Percentiles rank a stretch among this genome's conserved stretches.
Evolutionary conservation across 2,329 filamentous ascomycete species (phyloP).

Genomic region (Cordyceps tenuipes): DNA sequence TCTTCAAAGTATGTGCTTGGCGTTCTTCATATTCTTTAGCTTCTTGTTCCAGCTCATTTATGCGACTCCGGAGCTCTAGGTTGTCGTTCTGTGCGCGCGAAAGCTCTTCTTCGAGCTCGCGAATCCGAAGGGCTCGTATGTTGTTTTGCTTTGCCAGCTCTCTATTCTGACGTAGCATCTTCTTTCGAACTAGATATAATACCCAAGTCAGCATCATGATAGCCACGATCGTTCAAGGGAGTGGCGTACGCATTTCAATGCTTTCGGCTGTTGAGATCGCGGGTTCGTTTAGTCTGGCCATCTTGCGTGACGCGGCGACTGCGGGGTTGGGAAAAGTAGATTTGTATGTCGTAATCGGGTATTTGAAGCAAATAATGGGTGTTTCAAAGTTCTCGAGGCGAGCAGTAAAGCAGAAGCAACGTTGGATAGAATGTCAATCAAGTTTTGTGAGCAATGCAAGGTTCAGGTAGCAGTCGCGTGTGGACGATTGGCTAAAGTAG

Average conservation of each 20-base stretch:
- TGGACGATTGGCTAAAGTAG: slow-evolving; percentile 7
- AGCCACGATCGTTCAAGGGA: background rate
- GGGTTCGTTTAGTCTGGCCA: slow-evolving; percentile 77
- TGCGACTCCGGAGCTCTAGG: slow-evolving; percentile 60
- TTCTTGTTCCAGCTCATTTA: slow-evolving; percentile 61
- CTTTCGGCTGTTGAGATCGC: slow-evolving; percentile 54
- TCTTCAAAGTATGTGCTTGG: slow-evolving; percentile 56
- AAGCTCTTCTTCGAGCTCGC: slow-evolving; percentile 66
- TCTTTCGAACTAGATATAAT: slow-evolving; percentile 58
- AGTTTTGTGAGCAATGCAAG: background rate
- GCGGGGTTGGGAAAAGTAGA: background rate
- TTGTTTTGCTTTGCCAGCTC: slow-evolving; percentile 77
- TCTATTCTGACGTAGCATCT: slow-evolving; percentile 74
- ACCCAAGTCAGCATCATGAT: background rate
- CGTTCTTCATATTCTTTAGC: slow-evolving; percentile 52
- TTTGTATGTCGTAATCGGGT: background rate
- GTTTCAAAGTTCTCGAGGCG: background rate
- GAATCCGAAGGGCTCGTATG: slow-evolving; percentile 66
- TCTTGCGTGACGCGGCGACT: slow-evolving; percentile 33
- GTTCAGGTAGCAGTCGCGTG: background rate
- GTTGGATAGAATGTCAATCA: background rate
- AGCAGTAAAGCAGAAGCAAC: background rate
- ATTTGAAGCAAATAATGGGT: background rate
- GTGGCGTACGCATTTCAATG: slow-evolving; percentile 57
- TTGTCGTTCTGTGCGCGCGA: slow-evolving; percentile 72